These are phyloP conservation scores for Serendipita vermifera DNA, from an alignment of 768 basidiomycete genomes.

Conservation along the genomic window DNA sequence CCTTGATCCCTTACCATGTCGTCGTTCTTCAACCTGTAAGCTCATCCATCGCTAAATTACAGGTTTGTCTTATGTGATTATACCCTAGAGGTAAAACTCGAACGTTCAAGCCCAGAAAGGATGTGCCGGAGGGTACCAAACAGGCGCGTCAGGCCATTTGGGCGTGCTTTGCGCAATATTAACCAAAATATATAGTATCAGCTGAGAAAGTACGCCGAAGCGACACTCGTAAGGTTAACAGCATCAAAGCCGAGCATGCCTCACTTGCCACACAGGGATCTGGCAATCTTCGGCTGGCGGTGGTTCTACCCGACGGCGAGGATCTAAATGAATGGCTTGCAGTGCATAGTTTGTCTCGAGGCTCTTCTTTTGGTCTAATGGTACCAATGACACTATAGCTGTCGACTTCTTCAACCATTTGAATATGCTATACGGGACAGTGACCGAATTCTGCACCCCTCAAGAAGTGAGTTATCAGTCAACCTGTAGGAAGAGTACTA, in stretches of 20 bases:
- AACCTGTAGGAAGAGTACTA: neutral
- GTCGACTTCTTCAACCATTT: conserved; percentile 99
- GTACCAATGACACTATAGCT: conserved; percentile 34
- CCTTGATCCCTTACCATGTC: conserved; percentile 39
- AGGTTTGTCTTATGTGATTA: neutral
- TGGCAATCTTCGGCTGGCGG: conserved; percentile 85
- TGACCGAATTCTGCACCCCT: conserved; percentile 94
- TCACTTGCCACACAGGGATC: conserved; percentile 50
- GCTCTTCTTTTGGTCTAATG: neutral
- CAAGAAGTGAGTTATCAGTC: conserved; percentile 56
- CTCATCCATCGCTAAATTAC: conserved; percentile 14
- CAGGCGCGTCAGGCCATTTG: conserved; percentile 29
- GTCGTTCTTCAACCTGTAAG: conserved; percentile 81
- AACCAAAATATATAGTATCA: conserved; percentile 40
- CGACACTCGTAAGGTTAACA: conserved; percentile 60
- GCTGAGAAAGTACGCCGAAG: conserved; percentile 92
- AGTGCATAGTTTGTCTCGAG: conserved; percentile 64
- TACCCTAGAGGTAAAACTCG: conserved; percentile 66
- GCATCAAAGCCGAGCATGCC: conserved; percentile 3
- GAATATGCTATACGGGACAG: conserved; percentile 97
- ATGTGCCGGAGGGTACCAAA: conserved; percentile 90
- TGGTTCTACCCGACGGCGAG: conserved; percentile 91
- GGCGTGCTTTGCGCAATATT: neutral
- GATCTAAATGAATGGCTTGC: conserved; percentile 99
- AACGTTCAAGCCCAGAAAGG: conserved; percentile 93